Evolutionary conservation across 331 rosid genomes (phyloP).

Genomic region (Phaseolus coccineus): DNA sequence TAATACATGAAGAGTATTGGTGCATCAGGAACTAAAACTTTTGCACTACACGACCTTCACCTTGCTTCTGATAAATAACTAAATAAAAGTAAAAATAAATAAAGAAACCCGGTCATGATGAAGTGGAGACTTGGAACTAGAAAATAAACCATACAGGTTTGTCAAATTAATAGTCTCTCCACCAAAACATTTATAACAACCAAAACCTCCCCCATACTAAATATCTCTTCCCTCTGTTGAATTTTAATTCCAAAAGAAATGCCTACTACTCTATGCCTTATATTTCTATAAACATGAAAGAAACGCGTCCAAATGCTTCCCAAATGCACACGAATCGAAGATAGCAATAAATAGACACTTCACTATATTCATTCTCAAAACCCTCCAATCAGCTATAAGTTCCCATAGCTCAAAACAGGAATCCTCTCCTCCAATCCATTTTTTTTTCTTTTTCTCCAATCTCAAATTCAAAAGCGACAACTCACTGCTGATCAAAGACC

Average conservation of each 20-base stretch:
- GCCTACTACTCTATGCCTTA: background rate
- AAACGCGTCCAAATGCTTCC: background rate
- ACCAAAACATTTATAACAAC: conserved; percentile 28
- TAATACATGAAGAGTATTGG: conserved; percentile 12
- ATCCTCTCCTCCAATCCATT: conserved; percentile 5
- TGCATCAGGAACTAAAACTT: background rate
- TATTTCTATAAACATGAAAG: background rate
- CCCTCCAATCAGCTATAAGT: background rate
- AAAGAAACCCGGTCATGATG: conserved; percentile 4
- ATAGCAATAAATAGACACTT: background rate
- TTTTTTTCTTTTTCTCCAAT: background rate
- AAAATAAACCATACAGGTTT: conserved; percentile 19
- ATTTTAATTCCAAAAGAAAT: conserved; percentile 16
- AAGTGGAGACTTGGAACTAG: conserved; percentile 10
- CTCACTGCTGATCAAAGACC: background rate
- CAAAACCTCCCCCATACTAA: conserved; percentile 6
- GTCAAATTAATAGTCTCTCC: background rate
- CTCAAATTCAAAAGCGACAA: conserved; percentile 9
- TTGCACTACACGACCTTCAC: conserved; percentile 3
- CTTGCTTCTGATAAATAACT: background rate
- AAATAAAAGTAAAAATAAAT: background rate
- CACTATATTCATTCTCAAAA: background rate
- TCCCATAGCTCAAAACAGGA: background rate
- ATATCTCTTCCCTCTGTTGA: conserved; percentile 14
- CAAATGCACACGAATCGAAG: background rate